Percentiles rank a stretch among this genome's conserved stretches.
These are phyloP conservation scores for Lactifluus rugatus DNA, from an alignment of 768 basidiomycete species.

Conservation along the genomic window DNA sequence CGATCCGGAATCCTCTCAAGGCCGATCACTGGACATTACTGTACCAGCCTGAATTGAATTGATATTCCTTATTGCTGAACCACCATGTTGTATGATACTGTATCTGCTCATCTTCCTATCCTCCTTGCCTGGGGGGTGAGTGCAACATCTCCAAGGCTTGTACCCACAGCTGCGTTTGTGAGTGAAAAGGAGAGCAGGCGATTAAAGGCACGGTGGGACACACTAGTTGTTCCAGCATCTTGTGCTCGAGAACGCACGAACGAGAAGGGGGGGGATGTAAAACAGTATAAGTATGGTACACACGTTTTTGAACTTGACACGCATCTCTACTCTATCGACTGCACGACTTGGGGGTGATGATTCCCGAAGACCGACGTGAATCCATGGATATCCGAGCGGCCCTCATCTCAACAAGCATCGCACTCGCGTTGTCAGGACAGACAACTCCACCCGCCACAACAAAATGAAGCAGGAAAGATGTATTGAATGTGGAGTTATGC, in stretches of 20 bases:
- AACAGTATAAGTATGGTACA: slow-evolving; percentile 8
- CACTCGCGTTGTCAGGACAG: neutral
- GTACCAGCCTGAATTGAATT: too few species aligned
- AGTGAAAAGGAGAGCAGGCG: neutral
- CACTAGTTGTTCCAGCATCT: neutral
- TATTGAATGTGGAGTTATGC: neutral
- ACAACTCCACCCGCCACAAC: slow-evolving; percentile 1
- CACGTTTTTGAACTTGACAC: slow-evolving; percentile 2
- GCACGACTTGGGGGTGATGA: neutral
- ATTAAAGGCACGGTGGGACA: neutral
- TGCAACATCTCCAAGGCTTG: too few species aligned
- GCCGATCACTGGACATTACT: too few species aligned
- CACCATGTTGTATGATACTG: too few species aligned
- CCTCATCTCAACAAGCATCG: neutral
- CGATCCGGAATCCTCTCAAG: too few species aligned
- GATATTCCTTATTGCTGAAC: too few species aligned
- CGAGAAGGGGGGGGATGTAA: slow-evolving; percentile 1
- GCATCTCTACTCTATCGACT: slow-evolving; percentile 7
- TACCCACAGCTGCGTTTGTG: neutral
- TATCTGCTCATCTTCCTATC: too few species aligned
- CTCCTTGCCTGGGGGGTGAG: too few species aligned
- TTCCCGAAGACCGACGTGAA: neutral
- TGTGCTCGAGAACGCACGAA: neutral
- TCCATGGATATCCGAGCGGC: neutral
- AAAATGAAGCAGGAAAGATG: neutral